Conservation (phyloP, 768 basidiomycete genomes). For the Kwoniella dejecticola region DNA sequence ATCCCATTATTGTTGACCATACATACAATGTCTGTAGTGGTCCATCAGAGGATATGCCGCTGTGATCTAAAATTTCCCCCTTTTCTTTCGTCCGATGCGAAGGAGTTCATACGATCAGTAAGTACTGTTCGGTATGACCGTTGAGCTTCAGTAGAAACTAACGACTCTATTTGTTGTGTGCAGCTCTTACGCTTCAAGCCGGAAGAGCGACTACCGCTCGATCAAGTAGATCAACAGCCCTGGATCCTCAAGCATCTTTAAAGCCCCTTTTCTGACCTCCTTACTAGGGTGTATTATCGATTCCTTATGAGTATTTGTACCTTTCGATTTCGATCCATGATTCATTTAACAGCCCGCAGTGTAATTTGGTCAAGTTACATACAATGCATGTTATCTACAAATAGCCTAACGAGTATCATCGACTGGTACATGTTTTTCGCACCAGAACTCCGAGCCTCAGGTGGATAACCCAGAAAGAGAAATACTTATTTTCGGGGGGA, state of each 20-base stretch:
- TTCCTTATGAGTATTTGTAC: too few species aligned
- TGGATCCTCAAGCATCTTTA: constrained; percentile 64
- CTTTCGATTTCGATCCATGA: constrained; percentile 4
- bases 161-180: not conserved
- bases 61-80: constrained; percentile 74
- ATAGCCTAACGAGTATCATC: too few species aligned
- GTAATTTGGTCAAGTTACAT: not conserved
- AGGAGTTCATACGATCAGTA: constrained; percentile 66
- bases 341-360: too few species aligned
- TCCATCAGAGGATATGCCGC: constrained; percentile 69
- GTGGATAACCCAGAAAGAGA: too few species aligned
- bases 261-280: too few species aligned
- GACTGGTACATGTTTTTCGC: too few species aligned
- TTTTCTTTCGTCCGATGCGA: constrained; percentile 65
- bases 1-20: too few species aligned
- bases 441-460: too few species aligned
- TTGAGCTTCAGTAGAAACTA: not conserved
- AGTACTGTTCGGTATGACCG: not conserved
- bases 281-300: not conserved
- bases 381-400: not conserved
- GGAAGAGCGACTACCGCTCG: constrained; percentile 70
- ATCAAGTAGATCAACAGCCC: constrained; percentile 74
- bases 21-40: constrained; percentile 63
- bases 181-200: constrained; percentile 80
- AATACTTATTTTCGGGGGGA: too few species aligned